Evolutionary conservation across 164 flowering plant species (phyloP), one percentile per base, ranked within the genome.

Genomic region (Dillenia turbinata): DNA sequence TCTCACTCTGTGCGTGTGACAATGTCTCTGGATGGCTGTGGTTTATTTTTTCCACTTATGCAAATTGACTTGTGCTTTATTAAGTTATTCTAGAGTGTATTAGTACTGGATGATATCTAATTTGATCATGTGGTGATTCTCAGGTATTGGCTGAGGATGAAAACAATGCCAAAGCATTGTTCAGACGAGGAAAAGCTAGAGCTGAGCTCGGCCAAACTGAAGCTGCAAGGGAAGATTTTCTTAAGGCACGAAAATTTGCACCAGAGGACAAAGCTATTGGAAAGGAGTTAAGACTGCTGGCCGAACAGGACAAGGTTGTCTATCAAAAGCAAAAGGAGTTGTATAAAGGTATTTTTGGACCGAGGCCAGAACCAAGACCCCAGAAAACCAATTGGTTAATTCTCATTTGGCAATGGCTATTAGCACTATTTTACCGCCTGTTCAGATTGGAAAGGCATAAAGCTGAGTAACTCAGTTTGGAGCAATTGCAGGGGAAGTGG

Each of bases 191-290:
- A 47, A 94, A 94, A 69, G 97, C 99, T n/a, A 85, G 83, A 73
- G 87, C 97, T 55, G 96, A 84, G 71, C 99, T 94, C 12, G 96
- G 99, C 55, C 97, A 89, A 70, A 86, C 89, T 40, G 99, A 94
- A 61, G 84, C 92, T 49, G 97, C 97, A 9, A 72, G 90, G 65
- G 96, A 89, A 70, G 97, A 91, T 73, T 85, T 91, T 55, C 84
- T 74, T 0, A 91, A 87, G 75, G 96, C 94, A 53, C 87, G 78
- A 12, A 91, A 94, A 78, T 75, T 61, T 78, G 94, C 87, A 50
- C 96, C 96, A 2, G 81, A 84, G 46, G 96, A 94, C 73, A 91
- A 86, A 72, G 90, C 90, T 59, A 86, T 94, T 52, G 67, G 68
- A 10, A 86, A 71, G 69, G 97, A 91, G 72, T 67, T 91, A 16